A percentile compares a stretch with the other conserved stretches of the same genome.
Conservation (phyloP, 148 eudicot species). For the Drosera capensis region DNA sequence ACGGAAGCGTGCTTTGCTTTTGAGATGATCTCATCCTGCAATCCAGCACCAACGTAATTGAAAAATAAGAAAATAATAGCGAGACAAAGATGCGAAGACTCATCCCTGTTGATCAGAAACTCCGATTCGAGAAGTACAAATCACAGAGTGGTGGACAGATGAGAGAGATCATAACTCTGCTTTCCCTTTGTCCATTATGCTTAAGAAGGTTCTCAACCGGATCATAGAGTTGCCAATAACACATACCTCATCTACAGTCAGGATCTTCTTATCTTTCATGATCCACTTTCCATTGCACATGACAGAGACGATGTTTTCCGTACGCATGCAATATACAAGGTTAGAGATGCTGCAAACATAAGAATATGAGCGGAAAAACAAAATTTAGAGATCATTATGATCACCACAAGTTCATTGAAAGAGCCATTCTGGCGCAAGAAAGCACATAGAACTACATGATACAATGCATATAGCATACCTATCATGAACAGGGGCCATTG, state of each 20-base stretch:
- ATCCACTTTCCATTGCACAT: conserved; percentile 94
- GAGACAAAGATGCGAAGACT: neutral
- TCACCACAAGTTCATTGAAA: neutral
- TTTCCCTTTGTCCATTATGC: no score
- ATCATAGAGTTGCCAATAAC: neutral
- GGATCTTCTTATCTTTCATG: conserved; percentile 69
- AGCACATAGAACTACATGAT: neutral
- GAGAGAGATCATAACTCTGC: neutral
- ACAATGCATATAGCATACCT: conserved; percentile 21
- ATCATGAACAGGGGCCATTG: conserved; percentile 83
- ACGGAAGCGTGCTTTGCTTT: neutral
- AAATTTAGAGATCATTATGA: neutral
- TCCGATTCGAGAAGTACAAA: neutral
- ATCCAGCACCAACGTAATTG: neutral
- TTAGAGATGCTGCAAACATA: conserved; percentile 63
- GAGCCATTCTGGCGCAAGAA: neutral
- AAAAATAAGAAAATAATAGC: no score
- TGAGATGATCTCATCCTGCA: neutral
- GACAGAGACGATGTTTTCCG: conserved; percentile 73
- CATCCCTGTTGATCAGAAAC: neutral
- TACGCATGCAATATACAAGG: conserved; percentile 76
- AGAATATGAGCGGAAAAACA: neutral
- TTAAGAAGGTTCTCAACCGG: no score
- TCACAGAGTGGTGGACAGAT: neutral
- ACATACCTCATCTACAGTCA: conserved; percentile 68